Percentiles rank a stretch among this genome's conserved stretches.
These are phyloP conservation scores for Claviceps africana DNA, from an alignment of 2,329 filamentous ascomycete genomes.

Conservation along the genomic window DNA sequence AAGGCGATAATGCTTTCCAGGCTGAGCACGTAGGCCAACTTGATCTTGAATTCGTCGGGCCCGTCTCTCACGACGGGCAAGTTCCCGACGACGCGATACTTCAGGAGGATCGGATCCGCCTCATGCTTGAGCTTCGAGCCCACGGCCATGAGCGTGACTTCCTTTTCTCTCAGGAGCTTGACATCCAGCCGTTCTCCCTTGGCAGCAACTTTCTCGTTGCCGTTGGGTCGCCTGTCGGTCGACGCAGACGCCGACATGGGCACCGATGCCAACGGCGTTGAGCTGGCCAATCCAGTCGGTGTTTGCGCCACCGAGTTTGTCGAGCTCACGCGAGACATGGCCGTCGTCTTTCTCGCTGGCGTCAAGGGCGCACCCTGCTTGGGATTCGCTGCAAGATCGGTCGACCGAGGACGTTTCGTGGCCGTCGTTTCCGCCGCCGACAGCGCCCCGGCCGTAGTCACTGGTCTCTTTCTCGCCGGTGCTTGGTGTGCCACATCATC, in stretches of 20 bases:
- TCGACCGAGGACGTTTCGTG: slow-evolving; percentile 28
- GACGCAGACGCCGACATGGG: slow-evolving; percentile 9
- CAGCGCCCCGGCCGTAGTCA: slow-evolving; percentile 20
- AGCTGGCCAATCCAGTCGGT: slow-evolving; percentile 29
- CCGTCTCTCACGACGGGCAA: slow-evolving; percentile 10
- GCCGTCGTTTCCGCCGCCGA: slow-evolving; percentile 24
- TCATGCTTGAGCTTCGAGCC: slow-evolving; percentile 41
- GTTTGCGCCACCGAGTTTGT: slow-evolving; percentile 39
- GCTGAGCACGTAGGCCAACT: slow-evolving; percentile 28
- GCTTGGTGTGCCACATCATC: slow-evolving; percentile 22
- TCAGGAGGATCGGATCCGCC: slow-evolving; percentile 30
- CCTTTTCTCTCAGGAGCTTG: slow-evolving; percentile 20
- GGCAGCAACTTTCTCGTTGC: slow-evolving; percentile 15
- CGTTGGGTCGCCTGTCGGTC: slow-evolving; percentile 17
- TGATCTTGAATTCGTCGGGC: slow-evolving; percentile 21
- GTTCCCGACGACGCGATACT: slow-evolving; percentile 12
- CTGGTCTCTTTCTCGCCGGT: slow-evolving; percentile 35
- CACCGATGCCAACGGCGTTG: slow-evolving; percentile 15
- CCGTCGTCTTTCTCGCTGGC: slow-evolving; percentile 34
- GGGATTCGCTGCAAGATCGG: slow-evolving; percentile 23
- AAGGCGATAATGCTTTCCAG: slow-evolving; percentile 39
- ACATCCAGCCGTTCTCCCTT: slow-evolving; percentile 13
- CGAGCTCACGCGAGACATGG: slow-evolving; percentile 41
- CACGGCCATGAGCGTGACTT: slow-evolving; percentile 23
- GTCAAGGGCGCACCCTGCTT: slow-evolving; percentile 31